phyloP scores from a whole-genome alignment of 2,329 filamentous ascomycete species.

The Elsinoe batatas region DNA sequence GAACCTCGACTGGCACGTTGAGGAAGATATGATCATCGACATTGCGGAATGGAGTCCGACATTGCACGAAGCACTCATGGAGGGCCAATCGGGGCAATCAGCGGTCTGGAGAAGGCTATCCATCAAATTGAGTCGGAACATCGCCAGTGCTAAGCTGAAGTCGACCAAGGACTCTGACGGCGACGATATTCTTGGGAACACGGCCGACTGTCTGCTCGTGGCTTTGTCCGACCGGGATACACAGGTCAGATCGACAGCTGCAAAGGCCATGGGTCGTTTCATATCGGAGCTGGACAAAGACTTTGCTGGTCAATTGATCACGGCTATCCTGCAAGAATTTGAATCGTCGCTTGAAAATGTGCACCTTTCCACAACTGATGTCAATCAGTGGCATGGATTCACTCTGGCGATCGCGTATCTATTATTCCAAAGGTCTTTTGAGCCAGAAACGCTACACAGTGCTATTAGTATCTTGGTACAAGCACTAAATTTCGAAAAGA shows the following conservation, averaged over 20 bases:
- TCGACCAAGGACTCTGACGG: neutral
- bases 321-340: slow-evolving; percentile 63
- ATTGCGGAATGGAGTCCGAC: slow-evolving; percentile 58
- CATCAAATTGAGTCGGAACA: slow-evolving; percentile 73
- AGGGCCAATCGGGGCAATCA: slow-evolving; percentile 54
- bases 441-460: slow-evolving; percentile 56
- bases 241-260: slow-evolving; percentile 78
- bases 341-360: slow-evolving; percentile 40
- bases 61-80: slow-evolving; percentile 45
- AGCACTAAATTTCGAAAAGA: slow-evolving; percentile 80
- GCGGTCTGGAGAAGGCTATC: slow-evolving; percentile 72
- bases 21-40: slow-evolving; percentile 53
- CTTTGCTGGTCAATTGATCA: slow-evolving; percentile 79
- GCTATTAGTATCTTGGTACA: slow-evolving; percentile 69
- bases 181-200: slow-evolving; percentile 52
- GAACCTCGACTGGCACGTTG: slow-evolving; percentile 62
- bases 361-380: slow-evolving; percentile 66
- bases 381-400: slow-evolving; percentile 83
- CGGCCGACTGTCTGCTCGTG: slow-evolving; percentile 73
- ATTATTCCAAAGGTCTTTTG: slow-evolving; percentile 73
- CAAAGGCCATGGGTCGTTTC: slow-evolving; percentile 83
- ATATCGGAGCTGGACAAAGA: slow-evolving; percentile 67
- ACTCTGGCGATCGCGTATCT: slow-evolving; percentile 80
- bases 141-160: slow-evolving; percentile 40
- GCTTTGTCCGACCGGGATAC: slow-evolving; percentile 79